Conservation (phyloP, 192 early-diverging fungal species). For the Rhizophagus sp. region DNA sequence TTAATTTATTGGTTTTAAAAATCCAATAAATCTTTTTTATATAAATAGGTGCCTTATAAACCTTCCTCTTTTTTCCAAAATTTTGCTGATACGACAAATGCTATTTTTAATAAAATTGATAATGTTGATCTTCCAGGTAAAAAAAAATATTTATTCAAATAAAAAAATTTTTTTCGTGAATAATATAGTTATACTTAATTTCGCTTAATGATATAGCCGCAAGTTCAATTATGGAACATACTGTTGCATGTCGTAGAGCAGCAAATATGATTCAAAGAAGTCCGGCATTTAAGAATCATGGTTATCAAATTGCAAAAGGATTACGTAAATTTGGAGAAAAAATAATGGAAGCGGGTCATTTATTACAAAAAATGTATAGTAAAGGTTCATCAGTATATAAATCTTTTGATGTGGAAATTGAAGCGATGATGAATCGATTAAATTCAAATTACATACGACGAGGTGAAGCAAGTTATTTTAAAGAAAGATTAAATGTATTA, state of each 20-base stretch:
- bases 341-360: background rate
- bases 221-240: background rate
- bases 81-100: background rate
- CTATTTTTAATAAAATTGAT: background rate
- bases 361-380: conserved; percentile 2
- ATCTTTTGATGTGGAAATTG: conserved; percentile 16
- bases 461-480: conserved; percentile 2
- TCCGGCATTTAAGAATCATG: background rate
- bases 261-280: conserved; percentile 13
- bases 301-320: background rate
- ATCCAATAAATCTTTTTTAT: too few relatives aligned
- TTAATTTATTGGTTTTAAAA: too few relatives aligned
- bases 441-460: background rate
- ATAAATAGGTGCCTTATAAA: background rate
- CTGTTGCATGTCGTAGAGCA: background rate
- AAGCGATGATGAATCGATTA: background rate
- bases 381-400: conserved; percentile 16
- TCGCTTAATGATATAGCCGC: background rate
- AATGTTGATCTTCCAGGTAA: background rate
- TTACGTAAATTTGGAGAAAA: conserved; percentile 11
- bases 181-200: background rate
- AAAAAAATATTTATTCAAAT: background rate
- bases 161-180: background rate
- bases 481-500: conserved; percentile 1
- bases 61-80: background rate